These are phyloP conservation scores for Cystobasidium ongulense DNA, from an alignment of 768 basidiomycete species.

Conservation along the genomic window DNA sequence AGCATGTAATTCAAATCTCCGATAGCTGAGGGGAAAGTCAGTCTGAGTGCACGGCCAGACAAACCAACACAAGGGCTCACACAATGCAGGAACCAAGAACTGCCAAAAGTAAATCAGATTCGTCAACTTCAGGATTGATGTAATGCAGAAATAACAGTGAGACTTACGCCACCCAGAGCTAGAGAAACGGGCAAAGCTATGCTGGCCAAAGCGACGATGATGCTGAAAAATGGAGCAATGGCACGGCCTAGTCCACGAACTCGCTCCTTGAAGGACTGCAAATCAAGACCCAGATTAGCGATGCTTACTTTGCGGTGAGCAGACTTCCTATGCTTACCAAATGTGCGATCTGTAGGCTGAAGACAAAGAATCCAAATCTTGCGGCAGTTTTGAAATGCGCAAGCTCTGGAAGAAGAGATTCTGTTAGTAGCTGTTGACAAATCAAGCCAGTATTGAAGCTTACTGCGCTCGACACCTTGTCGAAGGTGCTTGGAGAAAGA, in stretches of 20 bases:
- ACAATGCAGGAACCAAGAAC: conserved; percentile 29
- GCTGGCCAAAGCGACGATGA: conserved; percentile 15
- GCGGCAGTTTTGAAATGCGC: conserved; percentile 27
- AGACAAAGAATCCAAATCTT: conserved; percentile 18
- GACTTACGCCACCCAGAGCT: conserved; percentile 15
- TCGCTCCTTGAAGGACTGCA: conserved; percentile 19
- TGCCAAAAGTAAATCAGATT: not conserved
- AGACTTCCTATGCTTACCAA: conserved; percentile 6
- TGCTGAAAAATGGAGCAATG: conserved; percentile 28
- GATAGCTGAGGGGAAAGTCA: conserved; percentile 10
- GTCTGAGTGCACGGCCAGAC: not conserved
- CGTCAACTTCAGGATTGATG: not conserved
- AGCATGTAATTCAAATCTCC: conserved; percentile 18
- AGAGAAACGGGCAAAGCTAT: conserved; percentile 20
- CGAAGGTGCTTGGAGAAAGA: conserved; percentile 28
- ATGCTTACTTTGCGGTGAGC: not conserved
- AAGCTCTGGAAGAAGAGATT: not conserved
- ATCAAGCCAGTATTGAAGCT: not conserved
- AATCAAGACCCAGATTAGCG: not conserved
- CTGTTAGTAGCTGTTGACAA: not conserved
- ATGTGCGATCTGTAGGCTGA: conserved; percentile 13
- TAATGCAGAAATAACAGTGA: not conserved
- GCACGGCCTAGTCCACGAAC: not conserved
- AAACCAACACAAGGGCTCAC: not conserved
- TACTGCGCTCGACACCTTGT: conserved; percentile 21